Evolutionary conservation across 768 basidiomycete genomes (phyloP).

Genomic region (Hygrophoropsis aurantiaca): DNA sequence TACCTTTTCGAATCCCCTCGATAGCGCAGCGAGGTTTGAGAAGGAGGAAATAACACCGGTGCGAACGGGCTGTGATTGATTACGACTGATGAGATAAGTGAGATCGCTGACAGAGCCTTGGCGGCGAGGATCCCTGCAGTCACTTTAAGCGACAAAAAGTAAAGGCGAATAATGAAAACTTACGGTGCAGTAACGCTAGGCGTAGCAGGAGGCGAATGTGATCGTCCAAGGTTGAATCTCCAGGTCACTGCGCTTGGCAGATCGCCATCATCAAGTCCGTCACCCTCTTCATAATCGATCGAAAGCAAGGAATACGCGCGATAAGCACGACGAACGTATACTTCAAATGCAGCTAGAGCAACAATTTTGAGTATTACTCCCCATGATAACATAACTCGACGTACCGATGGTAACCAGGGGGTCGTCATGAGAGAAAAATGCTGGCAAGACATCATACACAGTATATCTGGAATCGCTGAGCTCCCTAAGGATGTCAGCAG

Average conservation of each 20-base stretch:
- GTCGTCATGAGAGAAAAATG: slow-evolving; percentile 90
- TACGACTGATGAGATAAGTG: slow-evolving; percentile 85
- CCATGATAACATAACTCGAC: slow-evolving; percentile 20
- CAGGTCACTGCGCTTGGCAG: slow-evolving; percentile 80
- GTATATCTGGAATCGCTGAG: slow-evolving; percentile 95
- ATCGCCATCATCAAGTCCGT: slow-evolving; percentile 80
- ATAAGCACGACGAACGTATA: slow-evolving; percentile 94
- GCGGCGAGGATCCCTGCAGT: slow-evolving; percentile 59
- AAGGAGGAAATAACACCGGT: slow-evolving; percentile 92
- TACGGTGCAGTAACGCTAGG: slow-evolving; percentile 53
- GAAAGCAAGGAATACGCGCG: slow-evolving; percentile 89
- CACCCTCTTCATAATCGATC: slow-evolving; percentile 94
- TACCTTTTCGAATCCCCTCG: slow-evolving; percentile 73
- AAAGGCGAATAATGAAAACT: slow-evolving; percentile 5
- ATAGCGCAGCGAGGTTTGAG: slow-evolving; percentile 66
- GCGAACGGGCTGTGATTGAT: slow-evolving; percentile 86
- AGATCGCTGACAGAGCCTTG: slow-evolving; percentile 95
- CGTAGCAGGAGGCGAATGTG: slow-evolving; percentile 83
- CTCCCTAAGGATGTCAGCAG: slow-evolving; percentile 84
- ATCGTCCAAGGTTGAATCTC: slow-evolving; percentile 93
- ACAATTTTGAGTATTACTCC: not conserved
- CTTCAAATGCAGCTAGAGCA: slow-evolving; percentile 82
- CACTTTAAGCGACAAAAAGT: slow-evolving; percentile 7
- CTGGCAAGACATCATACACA: slow-evolving; percentile 94
- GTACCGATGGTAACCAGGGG: slow-evolving; percentile 79